A percentile compares a stretch with the other conserved stretches of the same genome.
Evolutionary conservation across 2,329 filamentous ascomycete species (phyloP).

Genomic region (Fusarium tupiense): DNA sequence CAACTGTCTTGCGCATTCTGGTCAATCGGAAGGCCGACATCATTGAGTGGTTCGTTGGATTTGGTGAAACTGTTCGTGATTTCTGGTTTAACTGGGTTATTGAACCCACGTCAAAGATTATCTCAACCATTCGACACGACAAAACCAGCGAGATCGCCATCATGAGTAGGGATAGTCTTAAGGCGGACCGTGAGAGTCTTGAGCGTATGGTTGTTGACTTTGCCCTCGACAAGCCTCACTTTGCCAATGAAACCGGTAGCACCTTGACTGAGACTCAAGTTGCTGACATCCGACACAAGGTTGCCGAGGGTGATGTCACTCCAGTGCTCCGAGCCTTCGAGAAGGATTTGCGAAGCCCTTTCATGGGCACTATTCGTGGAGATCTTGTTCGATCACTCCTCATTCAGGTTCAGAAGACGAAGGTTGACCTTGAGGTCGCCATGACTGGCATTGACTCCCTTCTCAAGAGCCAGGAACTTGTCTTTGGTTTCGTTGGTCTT

Average conservation of each 20-base stretch:
- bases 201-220: constrained; percentile 99
- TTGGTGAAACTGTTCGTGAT: constrained; percentile 82
- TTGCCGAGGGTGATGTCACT: constrained; percentile 91
- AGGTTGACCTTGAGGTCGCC: constrained; percentile 96
- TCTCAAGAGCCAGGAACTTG: constrained; percentile 93
- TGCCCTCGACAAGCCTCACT: constrained; percentile 80
- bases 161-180: constrained; percentile 92
- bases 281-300: constrained; percentile 77
- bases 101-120: constrained; percentile 81
- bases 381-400: constrained; percentile 90
- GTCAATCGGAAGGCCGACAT: constrained; percentile 81
- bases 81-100: constrained; percentile 98
- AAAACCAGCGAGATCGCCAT: constrained; percentile 93
- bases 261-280: constrained; percentile 75
- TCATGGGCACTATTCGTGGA: constrained; percentile 83
- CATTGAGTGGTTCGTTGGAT: constrained; percentile 78
- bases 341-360: constrained; percentile 82
- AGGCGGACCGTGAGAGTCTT: constrained; percentile 88
- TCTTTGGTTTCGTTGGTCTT: constrained; percentile 96
- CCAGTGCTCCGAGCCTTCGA: constrained; percentile 93
- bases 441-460: constrained; percentile 95
- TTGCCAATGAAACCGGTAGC: constrained; percentile 56
- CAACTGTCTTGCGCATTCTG: constrained; percentile 83
- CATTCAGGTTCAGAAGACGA: constrained; percentile 98
- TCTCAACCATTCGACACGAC: constrained; percentile 93